A percentile compares a stretch with the other conserved stretches of the same genome.
These are phyloP conservation scores for Papiliotrema flavescens DNA, from an alignment of 1,284 basidiomycete genomes.

Conservation along the genomic window DNA sequence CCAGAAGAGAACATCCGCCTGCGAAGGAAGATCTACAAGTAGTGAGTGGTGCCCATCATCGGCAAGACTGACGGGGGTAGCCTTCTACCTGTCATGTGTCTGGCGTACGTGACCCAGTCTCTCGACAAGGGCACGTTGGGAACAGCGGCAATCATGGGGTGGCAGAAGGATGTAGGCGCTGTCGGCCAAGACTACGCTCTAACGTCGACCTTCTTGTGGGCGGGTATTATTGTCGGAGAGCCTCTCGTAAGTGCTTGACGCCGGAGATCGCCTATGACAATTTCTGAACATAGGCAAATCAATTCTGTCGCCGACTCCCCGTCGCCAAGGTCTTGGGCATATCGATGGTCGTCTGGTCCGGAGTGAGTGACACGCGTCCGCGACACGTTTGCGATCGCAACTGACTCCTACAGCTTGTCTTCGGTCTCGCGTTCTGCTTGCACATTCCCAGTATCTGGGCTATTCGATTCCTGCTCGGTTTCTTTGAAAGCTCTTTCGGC, in stretches of 20 bases:
- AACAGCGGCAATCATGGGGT: conserved; percentile 37
- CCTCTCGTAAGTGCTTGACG: conserved; percentile 16
- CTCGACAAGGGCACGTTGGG: conserved; percentile 23
- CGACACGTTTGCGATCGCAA: no score
- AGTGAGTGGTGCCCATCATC: conserved; percentile 7
- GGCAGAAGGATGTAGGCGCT: conserved; percentile 29
- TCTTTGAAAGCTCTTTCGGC: conserved; percentile 33
- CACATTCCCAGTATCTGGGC: conserved; percentile 56
- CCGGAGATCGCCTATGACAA: no score
- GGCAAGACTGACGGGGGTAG: conserved; percentile 3
- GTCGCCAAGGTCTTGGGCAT: conserved; percentile 25
- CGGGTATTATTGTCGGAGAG: conserved; percentile 29
- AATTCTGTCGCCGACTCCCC: conserved; percentile 28
- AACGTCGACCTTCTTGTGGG: conserved; percentile 29
- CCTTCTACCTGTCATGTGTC: conserved; percentile 29
- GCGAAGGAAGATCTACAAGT: conserved; percentile 17
- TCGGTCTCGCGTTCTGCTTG: conserved; percentile 71
- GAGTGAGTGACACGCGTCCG: conserved; percentile 4
- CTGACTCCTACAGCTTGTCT: conserved; percentile 38
- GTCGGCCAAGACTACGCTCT: conserved; percentile 35
- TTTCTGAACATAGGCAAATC: conserved; percentile 21
- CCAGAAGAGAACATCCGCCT: conserved; percentile 22
- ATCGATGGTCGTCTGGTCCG: conserved; percentile 29
- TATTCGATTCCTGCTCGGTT: conserved; percentile 26
- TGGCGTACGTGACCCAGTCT: conserved; percentile 32